Percentiles rank a stretch among this genome's conserved stretches.
These are phyloP conservation scores for Hyaloperonospora arabidopsidis DNA, from an alignment of 352 stramenopile species.

Conservation along the genomic window DNA sequence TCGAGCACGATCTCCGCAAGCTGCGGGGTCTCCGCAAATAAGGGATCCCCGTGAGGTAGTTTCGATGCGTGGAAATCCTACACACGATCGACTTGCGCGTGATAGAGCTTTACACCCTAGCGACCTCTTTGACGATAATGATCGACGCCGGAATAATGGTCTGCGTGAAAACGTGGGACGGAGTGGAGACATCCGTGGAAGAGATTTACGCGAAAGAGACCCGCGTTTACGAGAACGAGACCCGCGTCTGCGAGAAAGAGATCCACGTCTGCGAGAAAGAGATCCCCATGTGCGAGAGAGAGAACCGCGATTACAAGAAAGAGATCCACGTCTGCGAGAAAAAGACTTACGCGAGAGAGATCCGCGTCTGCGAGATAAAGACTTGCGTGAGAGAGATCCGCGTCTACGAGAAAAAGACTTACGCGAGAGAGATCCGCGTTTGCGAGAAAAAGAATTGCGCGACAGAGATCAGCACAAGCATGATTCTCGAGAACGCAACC, in stretches of 20 bases:
- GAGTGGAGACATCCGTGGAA: conserved; percentile 9
- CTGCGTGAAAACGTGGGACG: conserved; percentile 7
- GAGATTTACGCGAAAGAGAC: conserved; percentile 6
- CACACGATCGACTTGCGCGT: conserved; percentile 6
- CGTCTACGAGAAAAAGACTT: conserved; percentile 7
- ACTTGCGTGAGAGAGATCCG: conserved; percentile 2
- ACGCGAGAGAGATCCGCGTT: conserved; percentile 4
- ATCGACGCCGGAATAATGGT: conserved; percentile 1
- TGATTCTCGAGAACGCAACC: conserved; percentile 4
- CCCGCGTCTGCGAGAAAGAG: background rate
- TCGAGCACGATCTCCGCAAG: conserved; percentile 11
- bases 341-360: conserved; percentile 17
- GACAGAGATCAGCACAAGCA: background rate
- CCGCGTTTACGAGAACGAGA: conserved; percentile 4
- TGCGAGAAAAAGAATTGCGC: conserved; percentile 7
- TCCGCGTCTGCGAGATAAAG: conserved; percentile 8
- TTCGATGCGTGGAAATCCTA: conserved; percentile 8
- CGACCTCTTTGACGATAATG: conserved; percentile 7
- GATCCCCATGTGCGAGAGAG: conserved; percentile 4
- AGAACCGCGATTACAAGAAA: conserved; percentile 6
- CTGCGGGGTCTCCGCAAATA: conserved; percentile 11
- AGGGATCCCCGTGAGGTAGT: conserved; percentile 14
- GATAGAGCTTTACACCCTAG: conserved; percentile 8
- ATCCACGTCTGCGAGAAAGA: conserved; percentile 3
- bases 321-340: conserved; percentile 5